Base-by-base conservation (phyloP, 768 basidiomycete genomes). In the Lentinula edodes region DNA sequence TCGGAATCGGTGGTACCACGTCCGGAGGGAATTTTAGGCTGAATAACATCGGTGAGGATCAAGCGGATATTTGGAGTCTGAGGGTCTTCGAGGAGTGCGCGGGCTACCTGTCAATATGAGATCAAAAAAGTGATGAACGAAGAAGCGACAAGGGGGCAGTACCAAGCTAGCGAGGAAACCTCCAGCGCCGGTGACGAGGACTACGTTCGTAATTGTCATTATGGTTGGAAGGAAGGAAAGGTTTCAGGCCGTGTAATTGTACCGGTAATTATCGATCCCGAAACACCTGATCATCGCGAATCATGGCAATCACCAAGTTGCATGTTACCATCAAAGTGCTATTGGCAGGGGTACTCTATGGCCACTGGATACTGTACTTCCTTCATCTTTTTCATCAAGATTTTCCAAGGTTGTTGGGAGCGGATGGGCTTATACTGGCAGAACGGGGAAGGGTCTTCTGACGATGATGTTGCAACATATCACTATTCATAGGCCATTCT, bases 401-500 rank as follows among this genome's bases (percentile, higher is more conserved):
- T 28, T 3, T 28, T 4, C 13, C 28, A 50, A 32, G 23, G 20
- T 23, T 12, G 23, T 20, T 23, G 7, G 9, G 48, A 32, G 23
- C 48, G 23, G 23, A 23, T 1, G 23, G 23, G 23, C 23, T 23
- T 2, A 23, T 23, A 41, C 39, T 41, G 39, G 46, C 46, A 48
- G 46, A 48, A n/a, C 46, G 48, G 20, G 48, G 66, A 50, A 28
- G 28, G 9, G 20, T 50, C 23, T 9, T 28, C 2, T 16, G 42
- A 43, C 42, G 42, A 58, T 66, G 55, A 20, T 60, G 43, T 52
- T 73, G 74, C 62, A 84, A 61, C 43, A 76, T 68, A 0, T 80
- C 76, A 2, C 75, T 68, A 58, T 81, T 67, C 43, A 90, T 66
- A 0, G 86, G 84, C 81, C 83, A 87, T 1, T 80, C 76, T 39